Base-by-base conservation (phyloP, 2,329 filamentous ascomycete species). In the Amylocarpus encephaloides region DNA sequence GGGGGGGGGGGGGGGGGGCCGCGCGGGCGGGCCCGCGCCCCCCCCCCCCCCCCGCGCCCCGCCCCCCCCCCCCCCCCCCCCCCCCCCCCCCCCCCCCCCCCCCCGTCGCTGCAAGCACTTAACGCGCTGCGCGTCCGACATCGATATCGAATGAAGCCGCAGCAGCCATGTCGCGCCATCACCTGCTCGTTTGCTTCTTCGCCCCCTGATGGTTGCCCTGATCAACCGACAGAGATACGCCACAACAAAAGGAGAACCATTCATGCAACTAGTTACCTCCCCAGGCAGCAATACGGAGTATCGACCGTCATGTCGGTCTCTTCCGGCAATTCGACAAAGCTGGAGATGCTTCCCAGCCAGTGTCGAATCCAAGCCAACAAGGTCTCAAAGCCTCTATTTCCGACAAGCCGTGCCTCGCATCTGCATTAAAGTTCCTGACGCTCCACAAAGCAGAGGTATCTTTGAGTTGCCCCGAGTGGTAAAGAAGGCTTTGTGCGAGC, bases 91-190 rank as follows among this genome's bases (percentile, higher is more conserved):
- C n/a, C n/a, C n/a, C n/a, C n/a, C n/a, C n/a, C n/a, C n/a, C n/a
- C n/a, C n/a, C n/a, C n/a, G n/a, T n/a, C n/a, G n/a, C n/a, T n/a
- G n/a, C n/a, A n/a, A n/a, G n/a, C n/a, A n/a, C 59, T 62, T 48
- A 59, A 62, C 60, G 53, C 60, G 58, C 42, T 39, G 41, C 45
- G 49, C 49, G 51, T 46, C 51, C 26, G 45, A 35, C 47, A 30
- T 46, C 49, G 42, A 50, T 35, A 50, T 50, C 50, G 48, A 56
- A 57, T 56, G 42, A 43, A 55, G 2, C n/a, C 48, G 52, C 50
- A 55, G 52, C 52, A 35, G 52, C 43, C 30, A 29, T 30, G 39
- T 48, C 46, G 46, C 46, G 46, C 46, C 35, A 16, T 41, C 39
- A 43, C 33, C 26, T 39, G 40, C 33, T 49, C 43, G 43, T 19